Conservation (phyloP, 768 basidiomycete genomes). For the Mycena indigotica region DNA sequence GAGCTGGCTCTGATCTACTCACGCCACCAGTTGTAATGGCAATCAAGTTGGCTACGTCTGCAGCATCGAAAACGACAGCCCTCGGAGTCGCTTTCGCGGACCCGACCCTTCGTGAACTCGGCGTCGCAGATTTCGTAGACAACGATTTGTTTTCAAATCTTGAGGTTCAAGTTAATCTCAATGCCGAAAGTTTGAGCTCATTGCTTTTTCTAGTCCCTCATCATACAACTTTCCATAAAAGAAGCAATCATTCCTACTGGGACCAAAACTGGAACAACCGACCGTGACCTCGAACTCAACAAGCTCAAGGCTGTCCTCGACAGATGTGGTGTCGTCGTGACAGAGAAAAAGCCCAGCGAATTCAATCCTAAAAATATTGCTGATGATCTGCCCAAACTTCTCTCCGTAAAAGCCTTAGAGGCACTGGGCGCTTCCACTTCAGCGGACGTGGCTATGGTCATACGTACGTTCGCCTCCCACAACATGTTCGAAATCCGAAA, state of each 20-base stretch:
- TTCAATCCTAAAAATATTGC: slow-evolving; percentile 79
- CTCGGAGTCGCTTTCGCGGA: slow-evolving; percentile 93
- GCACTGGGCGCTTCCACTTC: slow-evolving; percentile 38
- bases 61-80: slow-evolving; percentile 62
- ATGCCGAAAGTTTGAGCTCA: background rate
- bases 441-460: slow-evolving; percentile 52
- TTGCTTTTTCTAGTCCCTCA: slow-evolving; percentile 64
- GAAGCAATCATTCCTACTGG: slow-evolving; percentile 85
- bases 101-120: slow-evolving; percentile 80
- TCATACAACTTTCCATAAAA: slow-evolving; percentile 97
- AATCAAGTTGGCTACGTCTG: slow-evolving; percentile 69
- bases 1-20: slow-evolving; percentile 67
- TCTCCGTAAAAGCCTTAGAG: slow-evolving; percentile 49
- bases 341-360: slow-evolving; percentile 87
- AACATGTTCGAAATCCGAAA: slow-evolving; percentile 3
- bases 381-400: slow-evolving; percentile 75
- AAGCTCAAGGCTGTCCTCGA: slow-evolving; percentile 88
- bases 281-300: slow-evolving; percentile 84
- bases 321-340: slow-evolving; percentile 86
- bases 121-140: slow-evolving; percentile 89
- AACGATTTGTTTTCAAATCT: slow-evolving; percentile 95
- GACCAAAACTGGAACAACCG: slow-evolving; percentile 69
- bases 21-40: slow-evolving; percentile 89
- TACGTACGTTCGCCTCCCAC: slow-evolving; percentile 47
- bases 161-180: slow-evolving; percentile 58